Base-by-base conservation (phyloP, 2,329 filamentous ascomycete species). In the Botrytis pseudocinerea region DNA sequence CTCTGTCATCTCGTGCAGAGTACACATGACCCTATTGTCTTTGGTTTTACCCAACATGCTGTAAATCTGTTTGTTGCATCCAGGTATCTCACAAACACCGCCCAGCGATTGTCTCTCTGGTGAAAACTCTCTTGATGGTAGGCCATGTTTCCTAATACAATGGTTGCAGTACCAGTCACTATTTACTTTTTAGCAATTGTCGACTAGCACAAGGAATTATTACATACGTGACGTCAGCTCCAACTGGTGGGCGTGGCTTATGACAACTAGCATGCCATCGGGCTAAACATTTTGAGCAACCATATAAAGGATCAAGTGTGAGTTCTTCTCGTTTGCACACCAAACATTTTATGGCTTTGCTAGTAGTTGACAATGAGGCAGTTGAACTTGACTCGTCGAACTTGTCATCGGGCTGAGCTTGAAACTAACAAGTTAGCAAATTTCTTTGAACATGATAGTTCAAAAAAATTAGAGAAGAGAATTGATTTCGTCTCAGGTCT, bases 401-500 rank as follows among this genome's bases (percentile, higher is more conserved):
- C n/a, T 63, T 72, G 6, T 76, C 72, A 54, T 42, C 69, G 16
- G 62, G 35, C 28, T 70, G 63, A 35, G 57, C 73, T 51, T 75
- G 60, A 62, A 73, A 74, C 75, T 78, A 70, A 59, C 7, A 46
- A 32, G 48, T 78, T 69, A 78, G 77, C 72, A 73, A 73, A 25
- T 32, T 28, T 57, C 16, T 38, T 16, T 28, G 46, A n/a, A 16
- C 6, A n/a, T 46, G 28, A 38, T 44, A 18, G 32, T 60, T 28
- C 6, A 28, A 28, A 25, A 8, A 46, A 22, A 38, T 61, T 28
- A 20, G 10, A n/a, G 35, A 68, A 46, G 28, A 46, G 51, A 73
- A 51, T 35, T 46, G n/a, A 61, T 62, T 63, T 64, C 76, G 85
- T 85, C 86, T 93, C 91, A 92, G 91, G 87, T 92, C 90, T 93